A percentile compares a stretch with the other conserved stretches of the same genome.
phyloP scores from a whole-genome alignment of 2,329 filamentous ascomycete genomes.

The Coniella lustricola region DNA sequence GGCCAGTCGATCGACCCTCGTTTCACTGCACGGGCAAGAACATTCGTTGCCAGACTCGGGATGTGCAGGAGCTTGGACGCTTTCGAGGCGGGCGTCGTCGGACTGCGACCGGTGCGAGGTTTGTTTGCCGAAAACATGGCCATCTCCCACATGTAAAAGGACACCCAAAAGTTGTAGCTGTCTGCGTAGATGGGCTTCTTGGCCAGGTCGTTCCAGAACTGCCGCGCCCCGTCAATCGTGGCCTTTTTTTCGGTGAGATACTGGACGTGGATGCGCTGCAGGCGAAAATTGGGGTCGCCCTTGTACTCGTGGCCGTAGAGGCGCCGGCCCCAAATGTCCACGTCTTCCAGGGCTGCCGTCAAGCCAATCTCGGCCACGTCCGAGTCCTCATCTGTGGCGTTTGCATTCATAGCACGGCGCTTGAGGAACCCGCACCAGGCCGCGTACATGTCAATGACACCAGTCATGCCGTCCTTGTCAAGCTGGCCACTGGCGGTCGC shows the following conservation, averaged over 20 bases:
- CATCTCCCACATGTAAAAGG: constrained; percentile 91
- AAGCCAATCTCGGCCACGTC: constrained; percentile 90
- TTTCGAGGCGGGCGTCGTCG: constrained; percentile 39
- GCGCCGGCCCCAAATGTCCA: constrained; percentile 68
- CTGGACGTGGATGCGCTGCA: constrained; percentile 88
- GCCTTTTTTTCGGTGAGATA: constrained; percentile 81
- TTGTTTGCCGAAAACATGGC: constrained; percentile 45
- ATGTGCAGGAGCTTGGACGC: constrained; percentile 37
- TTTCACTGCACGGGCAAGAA: constrained; percentile 64
- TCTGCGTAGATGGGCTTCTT: constrained; percentile 59
- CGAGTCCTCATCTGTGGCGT: constrained; percentile 70
- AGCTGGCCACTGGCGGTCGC: constrained; percentile 82
- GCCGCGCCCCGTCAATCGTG: constrained; percentile 68
- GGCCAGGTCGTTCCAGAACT: constrained; percentile 66
- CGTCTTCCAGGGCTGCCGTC: constrained; percentile 76
- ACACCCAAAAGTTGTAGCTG: constrained; percentile 89
- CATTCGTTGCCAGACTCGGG: constrained; percentile 67
- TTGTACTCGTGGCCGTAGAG: constrained; percentile 69
- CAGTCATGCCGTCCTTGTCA: constrained; percentile 78
- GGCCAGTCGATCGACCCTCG: constrained; percentile 65
- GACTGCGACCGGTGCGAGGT: constrained; percentile 42
- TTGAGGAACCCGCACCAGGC: constrained; percentile 94
- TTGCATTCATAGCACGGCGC: constrained; percentile 69
- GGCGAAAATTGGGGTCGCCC: constrained; percentile 81
- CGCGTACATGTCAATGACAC: constrained; percentile 83